Percentiles rank a stretch among this genome's conserved stretches.
Conservation (phyloP, 257 asterid species). For the Solanum corneliomulleri region DNA sequence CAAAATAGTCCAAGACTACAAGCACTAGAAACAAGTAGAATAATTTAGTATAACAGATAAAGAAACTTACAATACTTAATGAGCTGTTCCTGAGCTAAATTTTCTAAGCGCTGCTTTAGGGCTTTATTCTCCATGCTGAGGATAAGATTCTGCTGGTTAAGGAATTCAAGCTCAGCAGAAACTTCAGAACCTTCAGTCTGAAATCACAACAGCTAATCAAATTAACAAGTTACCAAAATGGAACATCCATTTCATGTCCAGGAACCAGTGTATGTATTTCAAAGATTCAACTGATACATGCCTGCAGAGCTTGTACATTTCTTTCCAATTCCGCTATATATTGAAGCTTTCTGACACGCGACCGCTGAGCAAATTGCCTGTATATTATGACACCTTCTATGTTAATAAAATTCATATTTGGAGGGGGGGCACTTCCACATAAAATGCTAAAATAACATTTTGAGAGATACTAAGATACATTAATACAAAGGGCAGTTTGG, state of each 20-base stretch:
- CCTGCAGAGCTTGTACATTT: slow-evolving; percentile 89
- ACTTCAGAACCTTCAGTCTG: slow-evolving; percentile 87
- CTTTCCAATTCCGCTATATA: slow-evolving; percentile 94
- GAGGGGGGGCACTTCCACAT: not conserved
- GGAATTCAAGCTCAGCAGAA: slow-evolving; percentile 86
- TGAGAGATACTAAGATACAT: not conserved
- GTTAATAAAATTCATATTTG: not conserved
- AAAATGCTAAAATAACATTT: not conserved
- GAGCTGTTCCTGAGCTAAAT: slow-evolving; percentile 79
- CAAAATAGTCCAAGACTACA: not conserved
- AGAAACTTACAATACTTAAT: slow-evolving; percentile 65
- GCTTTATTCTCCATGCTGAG: slow-evolving; percentile 90
- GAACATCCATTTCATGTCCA: not conserved
- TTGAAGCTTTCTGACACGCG: slow-evolving; percentile 90
- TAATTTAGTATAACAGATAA: not conserved
- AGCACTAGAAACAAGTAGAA: not conserved
- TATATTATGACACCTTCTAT: slow-evolving; percentile 5
- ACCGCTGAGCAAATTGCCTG: slow-evolving; percentile 99
- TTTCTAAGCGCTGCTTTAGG: slow-evolving; percentile 79
- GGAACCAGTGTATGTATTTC: not conserved
- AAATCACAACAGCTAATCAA: slow-evolving; percentile 5
- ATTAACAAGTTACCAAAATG: slow-evolving; percentile 7
- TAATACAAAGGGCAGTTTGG: not conserved
- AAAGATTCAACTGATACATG: slow-evolving; percentile 18
- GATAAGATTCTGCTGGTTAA: slow-evolving; percentile 80